A percentile compares a stretch with the other conserved stretches of the same genome.
phyloP scores from a whole-genome alignment of 768 basidiomycete species.

The Coprinopsis cinerea region DNA sequence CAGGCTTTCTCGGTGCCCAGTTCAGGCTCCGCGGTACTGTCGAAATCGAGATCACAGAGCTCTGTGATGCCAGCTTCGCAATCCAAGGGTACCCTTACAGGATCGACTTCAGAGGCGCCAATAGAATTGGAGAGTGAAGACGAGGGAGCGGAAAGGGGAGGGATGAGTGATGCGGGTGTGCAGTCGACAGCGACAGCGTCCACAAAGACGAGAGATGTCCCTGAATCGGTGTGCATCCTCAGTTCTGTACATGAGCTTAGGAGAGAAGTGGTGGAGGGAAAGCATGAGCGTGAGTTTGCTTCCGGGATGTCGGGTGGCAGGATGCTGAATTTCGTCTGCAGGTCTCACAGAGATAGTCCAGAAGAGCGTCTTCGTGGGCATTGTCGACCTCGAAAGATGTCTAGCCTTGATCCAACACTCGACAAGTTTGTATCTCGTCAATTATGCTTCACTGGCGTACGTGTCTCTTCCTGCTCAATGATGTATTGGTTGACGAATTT shows the following conservation, averaged over 20 bases:
- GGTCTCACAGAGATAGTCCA: slow-evolving; percentile 79
- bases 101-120: too few relatives aligned
- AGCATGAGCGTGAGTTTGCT: slow-evolving; percentile 58
- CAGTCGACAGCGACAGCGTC: slow-evolving; percentile 5
- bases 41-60: slow-evolving; percentile 9
- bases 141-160: not conserved
- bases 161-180: not conserved
- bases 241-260: slow-evolving; percentile 71
- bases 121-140: too few relatives aligned
- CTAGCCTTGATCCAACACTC: slow-evolving; percentile 82
- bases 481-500: not conserved
- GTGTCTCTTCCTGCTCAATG: slow-evolving; percentile 23
- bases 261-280: slow-evolving; percentile 46
- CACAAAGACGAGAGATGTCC: slow-evolving; percentile 45
- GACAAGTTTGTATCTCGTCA: slow-evolving; percentile 85
- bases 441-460: slow-evolving; percentile 79
- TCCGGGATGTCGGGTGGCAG: not conserved
- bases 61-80: too few relatives aligned
- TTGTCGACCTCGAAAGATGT: slow-evolving; percentile 70
- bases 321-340: slow-evolving; percentile 24
- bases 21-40: slow-evolving; percentile 1
- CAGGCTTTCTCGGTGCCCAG: not conserved
- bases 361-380: slow-evolving; percentile 88
- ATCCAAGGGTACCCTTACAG: too few relatives aligned
- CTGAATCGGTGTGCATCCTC: slow-evolving; percentile 71